Conservation (phyloP, 2,329 filamentous ascomycete species). For the Kalmusia sp. region DNA sequence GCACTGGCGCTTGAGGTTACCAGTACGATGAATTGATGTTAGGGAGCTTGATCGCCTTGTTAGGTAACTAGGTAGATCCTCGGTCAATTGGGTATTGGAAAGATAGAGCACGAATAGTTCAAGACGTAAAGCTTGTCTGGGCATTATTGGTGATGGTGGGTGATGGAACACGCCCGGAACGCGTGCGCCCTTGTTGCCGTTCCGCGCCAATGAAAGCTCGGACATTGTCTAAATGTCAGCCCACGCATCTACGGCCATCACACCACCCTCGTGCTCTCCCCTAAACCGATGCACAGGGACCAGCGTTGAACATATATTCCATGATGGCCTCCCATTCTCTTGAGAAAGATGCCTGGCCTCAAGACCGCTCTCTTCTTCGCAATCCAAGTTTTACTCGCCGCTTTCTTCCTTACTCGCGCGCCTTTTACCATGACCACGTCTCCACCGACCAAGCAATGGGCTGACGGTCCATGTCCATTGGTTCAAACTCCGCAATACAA, state of each 20-base stretch:
- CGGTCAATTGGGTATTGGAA: too few species aligned
- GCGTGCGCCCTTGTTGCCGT: not conserved
- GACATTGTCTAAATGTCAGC: slow-evolving; percentile 2
- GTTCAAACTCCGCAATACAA: slow-evolving; percentile 37
- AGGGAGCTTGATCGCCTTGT: too few species aligned
- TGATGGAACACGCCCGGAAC: too few species aligned
- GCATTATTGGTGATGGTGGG: too few species aligned
- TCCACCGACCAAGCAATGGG: slow-evolving; percentile 31
- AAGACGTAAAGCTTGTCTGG: too few species aligned
- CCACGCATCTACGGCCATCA: slow-evolving; percentile 9
- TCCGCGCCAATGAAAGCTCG: slow-evolving; percentile 6
- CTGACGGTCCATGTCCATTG: slow-evolving; percentile 36
- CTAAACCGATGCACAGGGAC: not conserved
- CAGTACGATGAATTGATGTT: too few species aligned
- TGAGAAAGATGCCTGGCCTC: slow-evolving; percentile 1
- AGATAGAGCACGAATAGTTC: too few species aligned
- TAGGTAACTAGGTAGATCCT: too few species aligned
- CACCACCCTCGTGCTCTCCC: slow-evolving; percentile 6
- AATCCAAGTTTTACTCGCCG: slow-evolving; percentile 14
- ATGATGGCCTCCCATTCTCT: not conserved
- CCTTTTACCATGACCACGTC: slow-evolving; percentile 17
- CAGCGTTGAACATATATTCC: not conserved
- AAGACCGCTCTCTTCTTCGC: slow-evolving; percentile 15
- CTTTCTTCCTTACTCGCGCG: slow-evolving; percentile 15
- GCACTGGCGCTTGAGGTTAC: too few species aligned